phyloP scores from a whole-genome alignment of 805 yeast species.

The Blastobotrys robertii region DNA sequence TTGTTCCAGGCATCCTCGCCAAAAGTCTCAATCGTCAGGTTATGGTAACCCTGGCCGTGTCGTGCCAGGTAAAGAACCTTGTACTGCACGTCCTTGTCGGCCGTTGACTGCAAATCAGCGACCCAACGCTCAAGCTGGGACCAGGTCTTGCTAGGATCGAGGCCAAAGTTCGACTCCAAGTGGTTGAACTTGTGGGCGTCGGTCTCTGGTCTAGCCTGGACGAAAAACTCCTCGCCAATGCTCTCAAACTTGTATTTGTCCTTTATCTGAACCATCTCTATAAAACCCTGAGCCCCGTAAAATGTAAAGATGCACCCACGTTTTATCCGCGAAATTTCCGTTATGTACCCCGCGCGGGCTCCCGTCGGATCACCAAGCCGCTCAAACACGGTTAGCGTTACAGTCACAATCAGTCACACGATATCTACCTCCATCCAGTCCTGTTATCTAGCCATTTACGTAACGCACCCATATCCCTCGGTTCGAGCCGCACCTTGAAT shows the following conservation, averaged over 20 bases:
- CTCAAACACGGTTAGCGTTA: too few relatives aligned
- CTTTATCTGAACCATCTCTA: neutral
- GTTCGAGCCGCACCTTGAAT: slow-evolving; percentile 29
- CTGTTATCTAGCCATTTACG: neutral
- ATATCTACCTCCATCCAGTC: neutral
- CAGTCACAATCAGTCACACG: too few relatives aligned
- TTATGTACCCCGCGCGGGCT: too few relatives aligned
- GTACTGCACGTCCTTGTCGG: slow-evolving; percentile 26
- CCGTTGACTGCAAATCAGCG: slow-evolving; percentile 23
- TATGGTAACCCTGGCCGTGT: slow-evolving; percentile 48
- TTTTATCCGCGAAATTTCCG: too few relatives aligned
- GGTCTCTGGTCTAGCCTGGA: slow-evolving; percentile 35
- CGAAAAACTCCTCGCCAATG: slow-evolving; percentile 31
- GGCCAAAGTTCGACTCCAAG: slow-evolving; percentile 35
- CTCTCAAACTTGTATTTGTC: slow-evolving; percentile 15
- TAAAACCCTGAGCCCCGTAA: neutral
- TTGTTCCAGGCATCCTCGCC: slow-evolving; percentile 38
- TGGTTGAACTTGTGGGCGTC: slow-evolving; percentile 36
- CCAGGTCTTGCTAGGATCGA: slow-evolving; percentile 28
- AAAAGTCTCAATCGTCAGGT: slow-evolving; percentile 36
- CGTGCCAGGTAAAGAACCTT: slow-evolving; percentile 40
- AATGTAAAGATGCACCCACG: too few relatives aligned
- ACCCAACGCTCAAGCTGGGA: slow-evolving; percentile 24
- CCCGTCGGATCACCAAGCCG: too few relatives aligned
- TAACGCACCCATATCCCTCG: slow-evolving; percentile 21